Base-by-base conservation (phyloP, 2,329 filamentous ascomycete genomes). In the Cladosporium sp. region DNA sequence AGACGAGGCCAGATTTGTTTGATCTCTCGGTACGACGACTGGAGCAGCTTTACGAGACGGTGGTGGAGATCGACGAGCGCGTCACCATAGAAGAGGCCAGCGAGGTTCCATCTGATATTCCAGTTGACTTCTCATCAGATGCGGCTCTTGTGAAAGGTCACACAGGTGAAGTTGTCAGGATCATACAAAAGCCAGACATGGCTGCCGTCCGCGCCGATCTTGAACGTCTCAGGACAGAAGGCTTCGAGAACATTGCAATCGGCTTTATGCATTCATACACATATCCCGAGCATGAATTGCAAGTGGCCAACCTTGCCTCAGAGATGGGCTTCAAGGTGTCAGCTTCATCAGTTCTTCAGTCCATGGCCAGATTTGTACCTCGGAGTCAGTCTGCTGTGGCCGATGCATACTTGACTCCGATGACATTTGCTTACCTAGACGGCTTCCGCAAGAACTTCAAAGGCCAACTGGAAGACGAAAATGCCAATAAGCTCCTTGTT, bases 111-210 rank as follows among this genome's bases (percentile, higher is more conserved):
- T 58, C 66, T n/a, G 63, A 65, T 21, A 14, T 63, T 7, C 51
- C 67, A 59, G 53, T 67, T 14, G 65, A 70, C 14, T 30, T 74
- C 18, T 65, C 16, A 64, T 49, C 34, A n/a, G 78, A 82, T 56
- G 80, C 81, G 0, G 82, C 87, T 21, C 74, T 92, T 11, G 65
- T 70, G 1, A 67, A 62, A n/a, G 71, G 70, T 1, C 61, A 72
- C n/a, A 74, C 70, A 46, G 73, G 74, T 30, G 74, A 76, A 49
- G 68, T 68, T 13, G 67, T 76, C 23, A 66, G 73, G 14, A 63
- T 76, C 16, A 54, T 76, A 43, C 68, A 70, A 56, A 65, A 58
- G 21, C 70, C 72, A 13, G 69, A 75, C 25, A 28, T 66, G 13
- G 56, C 68, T 1, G 58, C 57, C 1, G 64, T 68, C 7, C 58